Base-by-base conservation (phyloP, 1,139 yeast species). In the Candida sp. region DNA sequence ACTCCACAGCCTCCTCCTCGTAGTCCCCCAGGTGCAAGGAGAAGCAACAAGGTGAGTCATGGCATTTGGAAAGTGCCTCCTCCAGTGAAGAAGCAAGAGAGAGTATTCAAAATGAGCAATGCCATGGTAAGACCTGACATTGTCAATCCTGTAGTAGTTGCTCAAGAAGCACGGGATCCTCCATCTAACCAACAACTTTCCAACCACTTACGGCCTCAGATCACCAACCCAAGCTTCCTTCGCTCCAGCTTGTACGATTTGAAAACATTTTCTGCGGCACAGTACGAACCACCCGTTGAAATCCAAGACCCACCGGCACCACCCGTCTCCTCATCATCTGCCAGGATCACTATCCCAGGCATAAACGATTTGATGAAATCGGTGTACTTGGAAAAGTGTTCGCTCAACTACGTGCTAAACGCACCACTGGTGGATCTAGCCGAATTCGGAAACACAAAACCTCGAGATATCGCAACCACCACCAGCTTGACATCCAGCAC, bases 251-350 rank as follows among this genome's bases (percentile, higher is more conserved):
- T 25, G 23, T 37, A 35, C 41, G 42, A 26, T 6, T 11, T 37
- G 28, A 33, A 45, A 22, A 42, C 51, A 11, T 49, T 49, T 38
- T 49, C 47, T 22, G 49, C 51, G 2, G 51, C 51, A 8, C 47
- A 49, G 11, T 41, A 46, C 30, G 38, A 33, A 33, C 41, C 42
- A 40, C 25, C 5, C 9, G 8, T 3, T 2, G n/a, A 33, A 22
- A 9, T 6, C 8, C 7, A 28, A 6, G 31, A 28, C 31, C 9
- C 12, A 26, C 3, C 4, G 3, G n/a, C 25, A n/a, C 38, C 38
- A 34, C 7, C 3, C 4, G n/a, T 1, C 28, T 11, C 22, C 3
- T 38, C n/a, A 7, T 26, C 23, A 17, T 7, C 22, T 5, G 8
- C 26, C 9, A 5, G 25, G 9, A 11, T 27, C n/a, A 25, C 7